Base-by-base conservation (phyloP, 169 alveolate genomes). In the Eimeria praecox region DNA sequence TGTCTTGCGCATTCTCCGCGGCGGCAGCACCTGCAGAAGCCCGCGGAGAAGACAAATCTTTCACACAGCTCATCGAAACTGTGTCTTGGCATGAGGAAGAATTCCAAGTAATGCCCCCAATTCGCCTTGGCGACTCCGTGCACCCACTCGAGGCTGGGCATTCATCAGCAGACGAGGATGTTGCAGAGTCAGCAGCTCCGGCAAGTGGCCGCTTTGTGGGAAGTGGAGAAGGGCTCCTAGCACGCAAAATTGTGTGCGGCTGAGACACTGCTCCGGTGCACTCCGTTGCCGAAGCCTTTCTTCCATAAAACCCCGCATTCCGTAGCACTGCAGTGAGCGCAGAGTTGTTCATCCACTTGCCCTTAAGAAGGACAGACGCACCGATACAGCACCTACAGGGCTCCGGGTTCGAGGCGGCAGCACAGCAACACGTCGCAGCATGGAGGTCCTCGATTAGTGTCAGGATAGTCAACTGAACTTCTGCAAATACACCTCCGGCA, bases 371-470 rank as follows among this genome's bases (percentile, higher is more conserved):
- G 46, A 22, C 56, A n/a, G 78, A 59, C 59, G 92, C 75, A 10
- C 92, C 92, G 40, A 86, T 69, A 38, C 92, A 86, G 80, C 92
- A 86, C 4, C 92, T 42, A 38, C 93, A 56, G 22, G 92, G 87
- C 27, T 62, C 96, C 44, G 78, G 89, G 64, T 56, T 69, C n/a
- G 96, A 46, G 49, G 96, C 94, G 9, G 62, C 69, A 3, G 83
- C 71, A 52, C 96, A 93, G 96, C 96, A 93, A 62, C 96, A 93
- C n/a, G 88, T 62, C 77, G 94, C 88, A 3, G 78, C 10, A 82
- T 93, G 96, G 38, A 93, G 94, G 49, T 93, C 96, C 66, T 93
- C 96, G n/a, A 93, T 54, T 35, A 93, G 88, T 44, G 77, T 49
- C 46, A 93, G 69, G 64, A 93, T 52, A 24, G 96, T 93, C 78